Conservation (phyloP, 805 yeast genomes). For the Gaillardinia entomophila region DNA sequence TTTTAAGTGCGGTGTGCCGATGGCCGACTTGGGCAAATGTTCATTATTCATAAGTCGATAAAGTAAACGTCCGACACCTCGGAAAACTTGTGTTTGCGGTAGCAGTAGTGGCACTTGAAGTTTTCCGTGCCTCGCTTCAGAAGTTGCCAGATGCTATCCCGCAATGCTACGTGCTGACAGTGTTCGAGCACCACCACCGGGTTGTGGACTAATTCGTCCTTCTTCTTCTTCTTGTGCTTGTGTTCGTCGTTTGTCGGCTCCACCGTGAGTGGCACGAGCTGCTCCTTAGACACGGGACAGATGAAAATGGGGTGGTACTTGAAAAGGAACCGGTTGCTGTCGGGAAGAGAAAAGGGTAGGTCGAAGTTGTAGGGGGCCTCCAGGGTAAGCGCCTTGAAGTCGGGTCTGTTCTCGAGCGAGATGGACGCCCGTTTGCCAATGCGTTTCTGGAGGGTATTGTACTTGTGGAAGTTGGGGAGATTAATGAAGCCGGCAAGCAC, state of each 20-base stretch:
- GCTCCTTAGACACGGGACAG: conserved; percentile 42
- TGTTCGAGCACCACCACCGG: conserved; percentile 38
- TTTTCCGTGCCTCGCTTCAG: conserved; percentile 32
- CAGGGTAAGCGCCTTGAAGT: background rate
- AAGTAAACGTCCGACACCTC: conserved; percentile 38
- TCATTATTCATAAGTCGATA: conserved; percentile 21
- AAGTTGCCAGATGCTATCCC: conserved; percentile 37
- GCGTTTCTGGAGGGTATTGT: conserved; percentile 22
- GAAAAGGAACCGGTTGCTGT: conserved; percentile 32
- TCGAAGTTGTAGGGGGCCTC: conserved; percentile 22
- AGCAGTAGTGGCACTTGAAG: conserved; percentile 42
- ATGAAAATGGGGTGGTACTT: conserved; percentile 39
- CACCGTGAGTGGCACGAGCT: conserved; percentile 27
- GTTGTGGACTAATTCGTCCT: conserved; percentile 11
- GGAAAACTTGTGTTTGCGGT: conserved; percentile 34
- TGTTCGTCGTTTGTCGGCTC: conserved; percentile 7
- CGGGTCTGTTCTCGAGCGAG: conserved; percentile 1
- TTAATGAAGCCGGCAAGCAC: conserved; percentile 35
- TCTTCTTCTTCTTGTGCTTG: conserved; percentile 14
- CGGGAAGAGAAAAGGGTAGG: conserved; percentile 38
- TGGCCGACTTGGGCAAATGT: no score
- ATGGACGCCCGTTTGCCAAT: background rate
- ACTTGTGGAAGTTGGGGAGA: conserved; percentile 38
- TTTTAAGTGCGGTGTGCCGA: no score
- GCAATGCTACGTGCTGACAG: conserved; percentile 37